Conservation (phyloP, 352 stramenopile genomes). For the Halophytophthora batemanensis region DNA sequence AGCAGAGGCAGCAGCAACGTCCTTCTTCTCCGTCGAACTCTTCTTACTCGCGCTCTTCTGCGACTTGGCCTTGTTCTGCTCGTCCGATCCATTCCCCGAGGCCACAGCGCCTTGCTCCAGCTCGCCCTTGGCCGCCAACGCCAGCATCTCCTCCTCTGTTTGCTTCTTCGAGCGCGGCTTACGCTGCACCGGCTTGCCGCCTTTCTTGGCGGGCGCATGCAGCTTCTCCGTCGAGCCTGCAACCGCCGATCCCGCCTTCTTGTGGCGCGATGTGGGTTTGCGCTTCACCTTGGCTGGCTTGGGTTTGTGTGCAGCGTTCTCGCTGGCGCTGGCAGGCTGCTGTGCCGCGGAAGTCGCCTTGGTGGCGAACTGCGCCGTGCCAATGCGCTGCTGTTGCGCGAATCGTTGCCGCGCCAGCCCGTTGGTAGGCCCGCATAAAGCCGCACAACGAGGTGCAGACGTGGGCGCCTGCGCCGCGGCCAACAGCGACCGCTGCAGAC, state of each 20-base stretch:
- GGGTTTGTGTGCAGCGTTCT: conserved; percentile 16
- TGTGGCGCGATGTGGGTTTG: conserved; percentile 23
- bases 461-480: neutral
- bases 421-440: neutral
- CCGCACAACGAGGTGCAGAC: neutral
- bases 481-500: conserved; percentile 11
- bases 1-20: neutral
- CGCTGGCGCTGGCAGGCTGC: neutral
- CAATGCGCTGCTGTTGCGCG: conserved; percentile 1
- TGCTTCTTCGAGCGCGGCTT: conserved; percentile 29
- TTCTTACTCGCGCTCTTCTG: conserved; percentile 12
- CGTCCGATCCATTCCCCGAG: conserved; percentile 1
- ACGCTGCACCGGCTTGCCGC: conserved; percentile 1
- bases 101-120: conserved; percentile 2
- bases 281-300: conserved; percentile 28
- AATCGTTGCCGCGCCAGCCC: neutral
- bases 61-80: conserved; percentile 1
- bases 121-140: conserved; percentile 18
- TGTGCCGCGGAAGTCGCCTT: conserved; percentile 6
- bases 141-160: conserved; percentile 35
- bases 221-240: conserved; percentile 2
- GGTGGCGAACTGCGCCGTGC: conserved; percentile 2
- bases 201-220: conserved; percentile 9
- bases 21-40: conserved; percentile 5
- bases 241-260: conserved; percentile 20